Conservation (phyloP, 1,284 basidiomycete species). For the Wolfiporia cocos region DNA sequence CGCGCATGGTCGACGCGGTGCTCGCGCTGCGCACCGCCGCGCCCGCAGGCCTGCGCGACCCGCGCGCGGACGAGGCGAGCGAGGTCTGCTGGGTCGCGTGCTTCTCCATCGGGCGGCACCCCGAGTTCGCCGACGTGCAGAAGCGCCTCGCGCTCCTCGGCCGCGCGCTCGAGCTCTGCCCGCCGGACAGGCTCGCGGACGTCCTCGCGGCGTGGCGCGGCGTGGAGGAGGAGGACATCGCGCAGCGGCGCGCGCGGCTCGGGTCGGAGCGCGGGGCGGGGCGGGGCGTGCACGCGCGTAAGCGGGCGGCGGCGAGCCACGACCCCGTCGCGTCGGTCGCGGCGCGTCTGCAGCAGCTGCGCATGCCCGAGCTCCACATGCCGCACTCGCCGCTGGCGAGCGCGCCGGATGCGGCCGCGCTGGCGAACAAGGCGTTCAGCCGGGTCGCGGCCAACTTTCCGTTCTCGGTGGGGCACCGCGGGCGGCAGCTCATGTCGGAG, state of each 20-base stretch:
- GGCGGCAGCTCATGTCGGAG: conserved; percentile 38
- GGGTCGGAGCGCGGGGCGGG: conserved; percentile 12
- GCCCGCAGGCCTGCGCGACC: conserved; percentile 33
- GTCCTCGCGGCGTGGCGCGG: conserved; percentile 71
- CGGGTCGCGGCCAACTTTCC: conserved; percentile 76
- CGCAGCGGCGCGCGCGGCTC: conserved; percentile 29
- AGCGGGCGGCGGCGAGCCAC: conserved; percentile 6
- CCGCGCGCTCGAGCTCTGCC: conserved; percentile 83
- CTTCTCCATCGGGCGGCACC: conserved; percentile 78
- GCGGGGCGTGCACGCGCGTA: conserved; percentile 8
- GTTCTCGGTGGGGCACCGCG: conserved; percentile 47
- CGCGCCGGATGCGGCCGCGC: conserved; percentile 66
- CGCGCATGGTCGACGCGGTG: conserved; percentile 67
- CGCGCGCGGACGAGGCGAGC: conserved; percentile 51
- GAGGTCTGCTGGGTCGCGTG: conserved; percentile 86
- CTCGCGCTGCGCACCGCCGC: conserved; percentile 35
- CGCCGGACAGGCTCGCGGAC: conserved; percentile 69
- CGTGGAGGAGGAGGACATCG: conserved; percentile 58
- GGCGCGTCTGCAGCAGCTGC: conserved; percentile 42
- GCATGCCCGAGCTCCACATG: conserved; percentile 46
- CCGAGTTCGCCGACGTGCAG: conserved; percentile 62
- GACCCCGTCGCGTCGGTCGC: conserved; percentile 45
- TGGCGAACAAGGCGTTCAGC: conserved; percentile 69
- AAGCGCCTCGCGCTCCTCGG: conserved; percentile 74
- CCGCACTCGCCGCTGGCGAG: conserved; percentile 56